Base-by-base conservation (phyloP, 2,329 filamentous ascomycete species). In the Bipolaris zeicola region DNA sequence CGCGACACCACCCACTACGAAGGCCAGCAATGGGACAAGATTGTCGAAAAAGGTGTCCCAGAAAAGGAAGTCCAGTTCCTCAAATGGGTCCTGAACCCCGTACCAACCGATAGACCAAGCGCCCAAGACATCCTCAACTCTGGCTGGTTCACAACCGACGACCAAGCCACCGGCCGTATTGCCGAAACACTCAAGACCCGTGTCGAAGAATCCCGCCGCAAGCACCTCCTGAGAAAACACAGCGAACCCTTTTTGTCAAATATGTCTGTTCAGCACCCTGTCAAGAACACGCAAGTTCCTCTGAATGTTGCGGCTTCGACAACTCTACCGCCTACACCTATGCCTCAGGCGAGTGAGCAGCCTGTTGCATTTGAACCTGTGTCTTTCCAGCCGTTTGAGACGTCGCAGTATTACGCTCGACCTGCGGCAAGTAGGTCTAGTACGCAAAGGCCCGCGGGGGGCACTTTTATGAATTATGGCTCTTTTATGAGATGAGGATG, bases 11-110 rank as follows among this genome's bases (percentile, higher is more conserved):
- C 36, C 2, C 53, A 56, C n/a, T 49, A 45, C n/a, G 53, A 59
- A 22, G 57, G 57, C 8, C 53, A 49, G 24, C 57, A 59, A 28
- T 59, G 57, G 57, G 52, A 57, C 5, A 34, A 18, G 5, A n/a
- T 59, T 2, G 37, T 37, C 6, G 33, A 42, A 3, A 59, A 59
- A 31, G 57, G 57, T 8, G 53, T 59, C 1, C n/a, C 48, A 4
- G 57, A 59, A 11, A 51, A 57, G 34, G 53, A 59, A 20, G 50
- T 59, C 7, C 28, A 41, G 6, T 59, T 59, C 28, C 26, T 59
- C 13, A 26, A 39, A 39, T 59, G 57, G 57, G 53, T 59, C 3
- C 53, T 59, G 3, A 57, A 59, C 1, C 57, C 57, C 0, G 53
- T 59, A 6, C 57, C 57, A 7, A 56, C 53, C 11, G 53, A 57